Evolutionary conservation across 148 eudicot species (phyloP), one percentile per base, ranked within the genome.

Genomic region (Spergularia bocconei): DNA sequence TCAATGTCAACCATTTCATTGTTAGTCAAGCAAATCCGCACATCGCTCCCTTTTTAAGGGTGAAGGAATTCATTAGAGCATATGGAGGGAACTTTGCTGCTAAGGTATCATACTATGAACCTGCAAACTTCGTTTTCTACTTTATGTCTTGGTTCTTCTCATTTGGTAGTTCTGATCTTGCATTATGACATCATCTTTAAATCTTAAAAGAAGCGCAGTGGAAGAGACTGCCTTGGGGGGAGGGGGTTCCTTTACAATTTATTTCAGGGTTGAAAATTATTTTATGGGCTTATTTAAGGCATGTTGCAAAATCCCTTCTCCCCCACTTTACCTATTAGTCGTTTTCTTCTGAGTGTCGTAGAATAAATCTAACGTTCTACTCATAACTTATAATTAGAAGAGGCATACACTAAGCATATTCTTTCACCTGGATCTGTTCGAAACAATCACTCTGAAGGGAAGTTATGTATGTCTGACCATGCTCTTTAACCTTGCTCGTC

Each of bases 11-110:
- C 74, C 99, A 95, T 81, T 95, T 92, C 66, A 95, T 95, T 50
- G 99, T 92, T 62, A 92, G 97, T 66, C 99, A 95, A 80, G 99
- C 97, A 6, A 95, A 95, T 80, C 99, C 99, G 75, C 99, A 95
- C 85, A 90, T 95, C 75, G 89, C 92, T 36, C 99, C 99, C 53
- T 73, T 95, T 39, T 72, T 95, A 66, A 90, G 99, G 84, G 25
- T 89, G 15, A 95, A 95, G 82, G 91, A 89, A 66, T 81, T 92
- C 74, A 88, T 92, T 20, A 87, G 98, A 86, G 91, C 91, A 44
- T 92, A 82, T 80, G 99, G 99, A 72, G 99, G 99, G 75, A 85
- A 80, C 79, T 95, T 95, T 72, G 98, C 98, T 77, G 97, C 98
- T 62, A 95, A 95, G 99, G 99, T 92, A 81, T 71, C 72, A 76